phyloP scores from a whole-genome alignment of 345 rosid species.

The Bretschneidera sinensis region DNA sequence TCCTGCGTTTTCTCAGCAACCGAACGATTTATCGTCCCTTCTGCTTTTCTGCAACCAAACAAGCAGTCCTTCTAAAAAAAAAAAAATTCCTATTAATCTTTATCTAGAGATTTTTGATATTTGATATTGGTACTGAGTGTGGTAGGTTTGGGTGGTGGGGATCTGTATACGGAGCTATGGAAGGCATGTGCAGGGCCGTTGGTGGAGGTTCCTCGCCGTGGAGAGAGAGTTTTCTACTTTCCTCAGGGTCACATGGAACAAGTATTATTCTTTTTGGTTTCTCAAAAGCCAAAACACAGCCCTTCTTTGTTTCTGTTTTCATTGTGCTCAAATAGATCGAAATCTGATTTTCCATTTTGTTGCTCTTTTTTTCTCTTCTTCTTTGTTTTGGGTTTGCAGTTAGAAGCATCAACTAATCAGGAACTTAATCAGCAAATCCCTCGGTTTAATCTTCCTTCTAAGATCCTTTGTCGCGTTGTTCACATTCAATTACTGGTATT shows the following conservation, averaged over 20 bases:
- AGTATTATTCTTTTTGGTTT: constrained; percentile 22
- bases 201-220: constrained; percentile 55
- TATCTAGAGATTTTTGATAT: neutral
- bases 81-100: neutral
- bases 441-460: constrained; percentile 59
- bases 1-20: constrained; percentile 17
- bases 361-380: constrained; percentile 12
- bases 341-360: constrained; percentile 11
- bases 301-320: neutral
- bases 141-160: constrained; percentile 32
- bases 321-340: neutral
- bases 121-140: constrained; percentile 12
- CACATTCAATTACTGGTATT: constrained; percentile 56
- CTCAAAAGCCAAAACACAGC: neutral
- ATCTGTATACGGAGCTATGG: constrained; percentile 64
- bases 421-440: constrained; percentile 58
- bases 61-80: neutral
- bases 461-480: constrained; percentile 76
- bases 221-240: constrained; percentile 62
- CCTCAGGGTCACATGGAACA: constrained; percentile 86
- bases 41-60: neutral
- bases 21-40: neutral
- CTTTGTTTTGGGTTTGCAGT: constrained; percentile 32
- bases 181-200: constrained; percentile 77
- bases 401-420: constrained; percentile 83